Percentiles rank a stretch among this genome's conserved stretches.
phyloP scores from a whole-genome alignment of 352 stramenopile species.

The Phytophthora melonis region DNA sequence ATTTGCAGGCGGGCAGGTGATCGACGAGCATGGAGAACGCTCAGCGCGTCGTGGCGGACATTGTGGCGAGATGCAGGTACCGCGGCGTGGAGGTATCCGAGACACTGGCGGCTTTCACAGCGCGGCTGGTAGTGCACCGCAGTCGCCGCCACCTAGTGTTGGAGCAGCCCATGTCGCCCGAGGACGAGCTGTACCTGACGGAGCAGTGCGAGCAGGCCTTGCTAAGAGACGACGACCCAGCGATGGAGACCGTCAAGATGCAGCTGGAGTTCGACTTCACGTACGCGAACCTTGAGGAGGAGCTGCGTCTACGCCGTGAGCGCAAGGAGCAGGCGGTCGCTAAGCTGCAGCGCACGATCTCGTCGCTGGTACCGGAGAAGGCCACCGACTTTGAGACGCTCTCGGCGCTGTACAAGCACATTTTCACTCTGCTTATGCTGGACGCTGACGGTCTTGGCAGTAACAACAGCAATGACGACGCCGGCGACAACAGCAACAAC shows the following conservation, averaged over 20 bases:
- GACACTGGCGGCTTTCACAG: constrained; percentile 90
- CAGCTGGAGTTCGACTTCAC: constrained; percentile 95
- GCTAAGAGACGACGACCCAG: constrained; percentile 78
- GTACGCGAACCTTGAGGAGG: constrained; percentile 88
- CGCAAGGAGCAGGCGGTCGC: constrained; percentile 66
- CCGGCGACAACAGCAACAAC: constrained; percentile 29
- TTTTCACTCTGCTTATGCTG: constrained; percentile 86
- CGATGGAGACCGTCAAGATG: constrained; percentile 95
- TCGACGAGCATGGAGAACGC: constrained; percentile 61
- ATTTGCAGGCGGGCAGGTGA: constrained; percentile 16
- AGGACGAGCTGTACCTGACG: constrained; percentile 82
- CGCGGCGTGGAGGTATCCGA: constrained; percentile 86
- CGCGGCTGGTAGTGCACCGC: constrained; percentile 71
- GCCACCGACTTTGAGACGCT: constrained; percentile 92
- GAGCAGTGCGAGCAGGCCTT: constrained; percentile 82
- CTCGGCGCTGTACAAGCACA: constrained; percentile 92
- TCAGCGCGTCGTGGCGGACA: constrained; percentile 72
- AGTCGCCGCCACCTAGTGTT: constrained; percentile 75
- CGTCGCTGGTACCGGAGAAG: constrained; percentile 75
- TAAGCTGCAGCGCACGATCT: constrained; percentile 81
- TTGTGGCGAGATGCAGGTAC: constrained; percentile 78
- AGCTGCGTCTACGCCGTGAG: constrained; percentile 65
- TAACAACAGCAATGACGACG: constrained; percentile 17
- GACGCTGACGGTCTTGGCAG: constrained; percentile 50
- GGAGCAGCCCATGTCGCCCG: constrained; percentile 73